Percentiles rank a stretch among this genome's conserved stretches.
These are phyloP conservation scores for Bidens hawaiensis DNA, from an alignment of 140 eudicot species.

Conservation along the genomic window DNA sequence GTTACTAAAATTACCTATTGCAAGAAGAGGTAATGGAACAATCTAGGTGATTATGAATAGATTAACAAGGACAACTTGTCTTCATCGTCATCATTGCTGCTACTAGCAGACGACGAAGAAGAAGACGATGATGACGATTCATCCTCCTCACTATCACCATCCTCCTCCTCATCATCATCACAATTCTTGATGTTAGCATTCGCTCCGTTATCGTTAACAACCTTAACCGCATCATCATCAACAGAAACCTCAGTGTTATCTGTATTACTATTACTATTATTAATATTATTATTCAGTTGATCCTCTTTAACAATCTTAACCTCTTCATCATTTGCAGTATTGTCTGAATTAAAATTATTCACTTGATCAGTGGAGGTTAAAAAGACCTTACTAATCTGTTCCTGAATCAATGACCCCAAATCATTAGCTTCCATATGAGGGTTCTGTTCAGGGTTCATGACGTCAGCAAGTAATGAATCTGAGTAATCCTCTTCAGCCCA, in stretches of 20 bases:
- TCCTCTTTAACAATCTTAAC: slow-evolving; percentile 10
- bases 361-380: slow-evolving; percentile 10
- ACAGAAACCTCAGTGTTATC: background rate
- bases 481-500: slow-evolving; percentile 33
- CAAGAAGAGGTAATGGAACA: too few species aligned
- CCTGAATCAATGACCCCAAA: slow-evolving; percentile 39
- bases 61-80: too few species aligned
- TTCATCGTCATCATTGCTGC: slow-evolving; percentile 15
- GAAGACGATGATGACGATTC: too few species aligned
- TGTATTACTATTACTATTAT: background rate
- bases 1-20: too few species aligned
- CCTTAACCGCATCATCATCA: background rate
- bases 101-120: too few species aligned
- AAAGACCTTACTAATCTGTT: slow-evolving; percentile 44
- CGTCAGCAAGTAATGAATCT: background rate
- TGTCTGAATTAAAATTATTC: background rate
- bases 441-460: slow-evolving; percentile 16
- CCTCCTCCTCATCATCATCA: slow-evolving; percentile 17
- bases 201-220: slow-evolving; percentile 25
- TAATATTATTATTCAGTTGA: background rate
- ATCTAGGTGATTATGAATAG: too few species aligned
- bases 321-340: too few species aligned
- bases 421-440: slow-evolving; percentile 5
- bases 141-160: slow-evolving; percentile 2
- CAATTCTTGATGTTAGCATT: background rate